These are phyloP conservation scores for Isochrysis galbana DNA, from an alignment of 78 protist genomes.

Conservation along the genomic window DNA sequence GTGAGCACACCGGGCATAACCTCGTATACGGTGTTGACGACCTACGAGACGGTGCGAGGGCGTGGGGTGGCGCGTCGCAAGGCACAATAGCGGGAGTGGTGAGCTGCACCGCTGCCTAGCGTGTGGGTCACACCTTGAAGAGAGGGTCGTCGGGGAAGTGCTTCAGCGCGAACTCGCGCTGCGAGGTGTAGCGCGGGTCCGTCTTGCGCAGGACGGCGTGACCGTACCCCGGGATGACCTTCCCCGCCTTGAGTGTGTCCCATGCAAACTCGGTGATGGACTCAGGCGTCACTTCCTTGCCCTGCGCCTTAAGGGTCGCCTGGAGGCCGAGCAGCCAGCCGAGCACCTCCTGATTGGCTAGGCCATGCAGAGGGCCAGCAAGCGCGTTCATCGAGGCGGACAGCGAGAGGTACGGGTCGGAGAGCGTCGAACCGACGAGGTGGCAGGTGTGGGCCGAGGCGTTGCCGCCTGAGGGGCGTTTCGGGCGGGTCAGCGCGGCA, in stretches of 20 bases:
- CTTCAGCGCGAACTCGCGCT: conserved; percentile 93
- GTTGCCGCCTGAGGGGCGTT: too few species aligned
- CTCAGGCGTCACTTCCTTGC: conserved; percentile 66
- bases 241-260: conserved; percentile 91
- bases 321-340: conserved; percentile 54
- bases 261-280: conserved; percentile 75
- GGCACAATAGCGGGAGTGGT: too few species aligned
- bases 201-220: conserved; percentile 94
- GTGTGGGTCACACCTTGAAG: conserved; percentile 88
- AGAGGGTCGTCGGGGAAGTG: conserved; percentile 90
- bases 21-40: conserved; percentile 58
- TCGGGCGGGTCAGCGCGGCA: conserved; percentile 14
- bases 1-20: conserved; percentile 83
- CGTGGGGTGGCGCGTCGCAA: too few species aligned
- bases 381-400: conserved; percentile 91
- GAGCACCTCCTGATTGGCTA: conserved; percentile 97
- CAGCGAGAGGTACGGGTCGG: conserved; percentile 94
- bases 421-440: conserved; percentile 94
- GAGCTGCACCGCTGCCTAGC: too few species aligned
- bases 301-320: conserved; percentile 47
- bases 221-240: conserved; percentile 97
- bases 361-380: conserved; percentile 97
- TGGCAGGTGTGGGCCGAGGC: conserved; percentile 90
- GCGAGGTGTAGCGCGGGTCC: conserved; percentile 95
- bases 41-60: too few species aligned